A percentile compares a stretch with the other conserved stretches of the same genome.
These are phyloP conservation scores for Sambucus nigra DNA, from an alignment of 129 eudicot genomes.

Conservation along the genomic window DNA sequence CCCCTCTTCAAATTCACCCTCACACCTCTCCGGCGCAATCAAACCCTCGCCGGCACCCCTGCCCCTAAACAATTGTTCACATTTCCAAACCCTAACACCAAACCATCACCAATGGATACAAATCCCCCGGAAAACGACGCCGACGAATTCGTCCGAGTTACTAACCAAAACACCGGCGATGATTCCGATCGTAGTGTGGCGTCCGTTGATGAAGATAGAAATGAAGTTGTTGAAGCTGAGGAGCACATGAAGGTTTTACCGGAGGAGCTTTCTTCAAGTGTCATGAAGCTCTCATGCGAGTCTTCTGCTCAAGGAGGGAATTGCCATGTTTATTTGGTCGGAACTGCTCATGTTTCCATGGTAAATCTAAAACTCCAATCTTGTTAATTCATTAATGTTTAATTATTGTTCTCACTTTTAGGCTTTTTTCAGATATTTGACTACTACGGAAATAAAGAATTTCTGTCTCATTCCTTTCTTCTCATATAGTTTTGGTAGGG, in stretches of 20 bases:
- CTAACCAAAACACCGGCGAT: conserved; percentile 5
- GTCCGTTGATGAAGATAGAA: conserved; percentile 14
- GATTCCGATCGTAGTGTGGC: conserved; percentile 25
- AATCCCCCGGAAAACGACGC: conserved; percentile 19
- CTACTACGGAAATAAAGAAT: too few species aligned
- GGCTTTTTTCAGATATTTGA: neutral
- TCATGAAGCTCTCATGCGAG: conserved; percentile 55
- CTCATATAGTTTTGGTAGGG: too few species aligned
- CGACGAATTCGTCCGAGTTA: conserved; percentile 22
- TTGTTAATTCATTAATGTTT: too few species aligned
- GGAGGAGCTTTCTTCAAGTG: conserved; percentile 51
- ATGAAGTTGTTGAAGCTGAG: conserved; percentile 19
- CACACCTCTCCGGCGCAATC: neutral
- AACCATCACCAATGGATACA: conserved; percentile 23
- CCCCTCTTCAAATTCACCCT: neutral
- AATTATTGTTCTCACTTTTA: neutral
- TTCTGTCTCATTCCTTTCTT: too few species aligned
- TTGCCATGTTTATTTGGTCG: conserved; percentile 78
- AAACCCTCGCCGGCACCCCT: neutral
- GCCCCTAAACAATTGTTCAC: neutral
- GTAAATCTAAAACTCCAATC: conserved; percentile 27
- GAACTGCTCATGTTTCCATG: conserved; percentile 92
- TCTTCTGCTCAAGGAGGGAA: conserved; percentile 56
- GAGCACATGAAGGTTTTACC: conserved; percentile 38
- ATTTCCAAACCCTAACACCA: conserved; percentile 10